phyloP scores from a whole-genome alignment of 2,329 filamentous ascomycete species.

The Xylariaceae sp. region DNA sequence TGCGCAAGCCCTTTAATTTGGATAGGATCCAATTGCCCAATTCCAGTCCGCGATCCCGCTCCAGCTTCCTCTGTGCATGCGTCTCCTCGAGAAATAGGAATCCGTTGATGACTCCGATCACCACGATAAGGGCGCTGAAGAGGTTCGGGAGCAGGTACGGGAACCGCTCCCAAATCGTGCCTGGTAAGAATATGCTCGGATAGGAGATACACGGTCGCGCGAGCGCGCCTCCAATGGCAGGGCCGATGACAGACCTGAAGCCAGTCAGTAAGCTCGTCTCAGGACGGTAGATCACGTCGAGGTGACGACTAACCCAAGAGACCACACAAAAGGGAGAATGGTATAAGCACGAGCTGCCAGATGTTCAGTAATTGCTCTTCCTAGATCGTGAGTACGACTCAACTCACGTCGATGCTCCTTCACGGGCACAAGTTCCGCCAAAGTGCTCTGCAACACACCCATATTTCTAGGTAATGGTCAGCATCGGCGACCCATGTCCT shows the following conservation, averaged over 20 bases:
- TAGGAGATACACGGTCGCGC: slow-evolving; percentile 82
- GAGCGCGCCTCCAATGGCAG: slow-evolving; percentile 82
- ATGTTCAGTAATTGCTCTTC: slow-evolving; percentile 26
- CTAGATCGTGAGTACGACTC: neutral
- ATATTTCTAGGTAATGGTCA: slow-evolving; percentile 62
- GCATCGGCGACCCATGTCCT: slow-evolving; percentile 21
- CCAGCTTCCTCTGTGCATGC: slow-evolving; percentile 72
- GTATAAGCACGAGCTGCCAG: slow-evolving; percentile 77
- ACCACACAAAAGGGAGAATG: slow-evolving; percentile 98
- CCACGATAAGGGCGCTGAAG: slow-evolving; percentile 59
- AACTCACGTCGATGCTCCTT: slow-evolving; percentile 84
- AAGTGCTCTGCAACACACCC: slow-evolving; percentile 89
- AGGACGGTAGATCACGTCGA: neutral
- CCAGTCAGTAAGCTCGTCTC: slow-evolving; percentile 25
- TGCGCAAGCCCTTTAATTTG: slow-evolving; percentile 36
- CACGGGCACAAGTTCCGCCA: slow-evolving; percentile 85
- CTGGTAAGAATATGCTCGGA: slow-evolving; percentile 63
- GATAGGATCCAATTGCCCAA: slow-evolving; percentile 64
- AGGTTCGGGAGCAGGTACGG: slow-evolving; percentile 64
- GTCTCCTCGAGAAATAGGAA: slow-evolving; percentile 81
- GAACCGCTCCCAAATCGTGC: slow-evolving; percentile 75
- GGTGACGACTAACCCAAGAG: slow-evolving; percentile 65
- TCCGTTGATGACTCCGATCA: slow-evolving; percentile 59
- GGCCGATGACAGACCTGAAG: slow-evolving; percentile 78
- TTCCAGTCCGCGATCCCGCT: slow-evolving; percentile 70